Evolutionary conservation across 805 yeast genomes (phyloP), one percentile per base, ranked within the genome.

Genomic region (Nakazawaea sp.): DNA sequence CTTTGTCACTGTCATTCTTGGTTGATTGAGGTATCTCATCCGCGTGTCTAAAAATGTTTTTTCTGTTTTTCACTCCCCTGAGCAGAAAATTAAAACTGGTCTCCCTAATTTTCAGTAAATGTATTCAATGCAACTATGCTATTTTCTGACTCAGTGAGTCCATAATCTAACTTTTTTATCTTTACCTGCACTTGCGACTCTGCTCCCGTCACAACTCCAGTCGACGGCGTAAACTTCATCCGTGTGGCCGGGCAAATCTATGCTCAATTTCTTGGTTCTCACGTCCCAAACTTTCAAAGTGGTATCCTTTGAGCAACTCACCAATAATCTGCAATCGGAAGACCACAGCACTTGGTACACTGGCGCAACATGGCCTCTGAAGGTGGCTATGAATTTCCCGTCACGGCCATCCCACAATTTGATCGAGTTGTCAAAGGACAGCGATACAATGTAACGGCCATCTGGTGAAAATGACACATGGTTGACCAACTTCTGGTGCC

Each of bases 271-370:
- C 45, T 81, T 71, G 3, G 96, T 84, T 51, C 84, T 75, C 17
- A 90, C 78, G 53, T 90, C 97, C 97, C 97, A 90, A 2, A 90
- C 95, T 58, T 90, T 90, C 53, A 90, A 69, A 1, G 97, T 90
- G 1, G 97, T 89, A 58, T 90, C 97, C 55, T 90, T 90, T 11
- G 97, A 88, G 58, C 96, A 84, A 52, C 95, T 83, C 8, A 88
- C 98, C 40, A 92, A 64, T 26, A 90, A 64, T 48, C 98, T 68
- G 58, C 90, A 84, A 53, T 92, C 98, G 1, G 96, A 81, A 3
- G 96, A 87, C 98, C 98, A 92, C 0, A 97, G 86, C 4, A 95
- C 87, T 61, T 90, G 97, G 58, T 92, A 92, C 0, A 92, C 98
- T 3, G 97, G 87, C 0, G 97, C 96, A 41, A 92, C 98, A 56